Percentiles rank a stretch among this genome's conserved stretches.
phyloP scores from a whole-genome alignment of 2,329 filamentous ascomycete species.

The Pestalotiopsis sp. region DNA sequence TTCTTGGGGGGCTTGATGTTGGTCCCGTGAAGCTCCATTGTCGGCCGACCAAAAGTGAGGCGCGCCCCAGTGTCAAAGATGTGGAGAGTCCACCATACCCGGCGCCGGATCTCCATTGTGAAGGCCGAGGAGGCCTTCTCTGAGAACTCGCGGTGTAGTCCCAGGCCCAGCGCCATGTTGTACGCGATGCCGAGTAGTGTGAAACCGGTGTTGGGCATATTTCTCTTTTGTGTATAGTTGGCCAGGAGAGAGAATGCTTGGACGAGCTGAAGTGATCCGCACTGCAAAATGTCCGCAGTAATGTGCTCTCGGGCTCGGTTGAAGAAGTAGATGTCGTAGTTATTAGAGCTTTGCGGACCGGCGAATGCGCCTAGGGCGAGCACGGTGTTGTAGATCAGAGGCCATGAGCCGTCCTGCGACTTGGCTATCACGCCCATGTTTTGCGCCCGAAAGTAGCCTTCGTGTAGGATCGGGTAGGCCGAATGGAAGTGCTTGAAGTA shows the following conservation, averaged over 20 bases:
- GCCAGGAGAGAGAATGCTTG: conserved; percentile 32
- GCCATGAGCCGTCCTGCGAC: conserved; percentile 32
- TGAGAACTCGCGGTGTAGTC: conserved; percentile 46
- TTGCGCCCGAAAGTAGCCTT: conserved; percentile 44
- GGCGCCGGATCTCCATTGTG: conserved; percentile 39
- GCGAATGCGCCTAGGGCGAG: conserved; percentile 38
- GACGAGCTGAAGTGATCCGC: conserved; percentile 33
- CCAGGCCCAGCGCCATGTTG: conserved; percentile 48
- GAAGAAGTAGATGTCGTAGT: conserved; percentile 33
- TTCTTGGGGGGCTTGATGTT: neutral
- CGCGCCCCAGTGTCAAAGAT: conserved; percentile 48
- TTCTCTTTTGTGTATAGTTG: conserved; percentile 49
- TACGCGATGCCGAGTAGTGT: conserved; percentile 49
- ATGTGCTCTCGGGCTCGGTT: conserved; percentile 28
- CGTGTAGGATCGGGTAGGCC: conserved; percentile 48
- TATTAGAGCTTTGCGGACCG: conserved; percentile 21
- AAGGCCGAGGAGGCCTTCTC: conserved; percentile 34
- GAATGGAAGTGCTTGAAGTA: conserved; percentile 49
- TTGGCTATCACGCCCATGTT: conserved; percentile 34
- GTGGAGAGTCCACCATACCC: conserved; percentile 46
- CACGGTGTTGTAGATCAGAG: conserved; percentile 39
- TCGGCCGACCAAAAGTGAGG: conserved; percentile 43
- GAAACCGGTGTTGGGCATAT: conserved; percentile 50
- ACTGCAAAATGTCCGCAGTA: conserved; percentile 33
- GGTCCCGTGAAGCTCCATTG: neutral